A percentile compares a stretch with the other conserved stretches of the same genome.
Conservation (phyloP, 345 rosid genomes). For the Hevea brasiliensis region DNA sequence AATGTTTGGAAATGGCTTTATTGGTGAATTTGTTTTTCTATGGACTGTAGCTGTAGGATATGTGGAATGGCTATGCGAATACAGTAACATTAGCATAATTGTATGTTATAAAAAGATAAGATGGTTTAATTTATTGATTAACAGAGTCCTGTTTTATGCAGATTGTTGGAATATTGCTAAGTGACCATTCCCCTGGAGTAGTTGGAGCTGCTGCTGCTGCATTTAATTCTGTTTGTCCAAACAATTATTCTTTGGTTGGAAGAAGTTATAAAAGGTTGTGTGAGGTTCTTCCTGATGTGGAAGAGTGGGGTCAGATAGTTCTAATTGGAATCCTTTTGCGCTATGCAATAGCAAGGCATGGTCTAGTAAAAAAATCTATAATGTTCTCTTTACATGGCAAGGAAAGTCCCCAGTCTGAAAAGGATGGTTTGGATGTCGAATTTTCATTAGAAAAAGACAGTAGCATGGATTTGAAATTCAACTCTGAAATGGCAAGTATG, state of each 20-base stretch:
- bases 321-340: constrained; percentile 76
- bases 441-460: constrained; percentile 37
- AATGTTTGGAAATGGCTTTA: neutral
- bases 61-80: neutral
- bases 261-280: constrained; percentile 73
- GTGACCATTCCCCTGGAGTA: constrained; percentile 84
- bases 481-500: constrained; percentile 45
- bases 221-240: constrained; percentile 82
- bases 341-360: constrained; percentile 76
- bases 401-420: constrained; percentile 43
- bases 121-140: neutral
- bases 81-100: neutral
- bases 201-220: constrained; percentile 98
- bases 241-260: constrained; percentile 66
- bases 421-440: constrained; percentile 41
- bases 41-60: neutral
- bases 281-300: constrained; percentile 92
- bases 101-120: neutral
- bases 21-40: neutral
- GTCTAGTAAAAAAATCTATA: constrained; percentile 85
- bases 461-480: constrained; percentile 31
- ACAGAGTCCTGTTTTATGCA: constrained; percentile 36
- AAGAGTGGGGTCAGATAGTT: constrained; percentile 97
- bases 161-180: constrained; percentile 77
- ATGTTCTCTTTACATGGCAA: constrained; percentile 60